These are phyloP conservation scores for Quercus lobata DNA, from an alignment of 331 rosid genomes.

Conservation along the genomic window DNA sequence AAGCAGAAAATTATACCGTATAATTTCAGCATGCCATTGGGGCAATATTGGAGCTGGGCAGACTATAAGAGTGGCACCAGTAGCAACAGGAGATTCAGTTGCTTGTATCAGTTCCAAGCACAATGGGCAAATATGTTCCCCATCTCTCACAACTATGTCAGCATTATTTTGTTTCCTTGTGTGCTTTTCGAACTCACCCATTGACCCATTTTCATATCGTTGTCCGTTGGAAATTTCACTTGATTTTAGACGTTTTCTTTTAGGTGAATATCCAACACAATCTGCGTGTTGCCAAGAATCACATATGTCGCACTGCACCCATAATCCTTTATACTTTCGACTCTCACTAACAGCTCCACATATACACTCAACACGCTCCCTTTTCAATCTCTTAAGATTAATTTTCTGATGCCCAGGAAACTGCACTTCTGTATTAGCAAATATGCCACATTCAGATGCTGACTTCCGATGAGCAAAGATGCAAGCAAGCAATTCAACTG, in stretches of 20 bases:
- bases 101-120: constrained; percentile 84
- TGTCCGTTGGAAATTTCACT: constrained; percentile 22
- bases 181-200: constrained; percentile 7
- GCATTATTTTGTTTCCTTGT: constrained; percentile 42
- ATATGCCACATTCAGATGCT: constrained; percentile 43
- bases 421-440: constrained; percentile 31
- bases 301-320: constrained; percentile 98
- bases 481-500: constrained; percentile 92
- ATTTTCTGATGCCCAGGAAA: constrained; percentile 25
- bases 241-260: constrained; percentile 54
- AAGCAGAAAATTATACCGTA: constrained; percentile 44
- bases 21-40: constrained; percentile 90
- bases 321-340: constrained; percentile 66
- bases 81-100: constrained; percentile 70
- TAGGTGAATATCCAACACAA: constrained; percentile 86
- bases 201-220: constrained; percentile 29
- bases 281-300: constrained; percentile 99
- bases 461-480: constrained; percentile 69
- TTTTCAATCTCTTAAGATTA: constrained; percentile 62
- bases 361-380: constrained; percentile 82
- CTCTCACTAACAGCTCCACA: constrained; percentile 92
- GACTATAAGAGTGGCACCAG: constrained; percentile 93
- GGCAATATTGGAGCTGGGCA: constrained; percentile 93
- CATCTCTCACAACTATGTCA: constrained; percentile 58
- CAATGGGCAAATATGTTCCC: constrained; percentile 69